Evolutionary conservation across 768 basidiomycete species (phyloP), one percentile per base, ranked within the genome.

Genomic region (Leccinellum rugosiceps): DNA sequence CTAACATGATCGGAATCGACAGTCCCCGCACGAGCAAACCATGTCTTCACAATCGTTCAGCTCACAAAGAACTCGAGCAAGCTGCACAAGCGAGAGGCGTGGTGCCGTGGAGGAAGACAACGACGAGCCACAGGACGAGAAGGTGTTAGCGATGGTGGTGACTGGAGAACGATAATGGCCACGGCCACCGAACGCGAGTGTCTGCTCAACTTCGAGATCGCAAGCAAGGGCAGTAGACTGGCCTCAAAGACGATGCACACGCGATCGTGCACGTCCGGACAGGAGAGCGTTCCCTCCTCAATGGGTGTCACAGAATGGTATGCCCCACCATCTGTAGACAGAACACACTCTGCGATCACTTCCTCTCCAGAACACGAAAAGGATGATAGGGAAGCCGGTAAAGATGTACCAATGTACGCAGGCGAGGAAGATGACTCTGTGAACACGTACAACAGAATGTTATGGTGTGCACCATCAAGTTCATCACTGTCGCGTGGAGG

Each of bases 381-480:
- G 6, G 10, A 31, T 8, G 28, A 6, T 43, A 43, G n/a, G 10
- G 19, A 43, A 11, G 10, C 19, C 3, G 10, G 41, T 19, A 11
- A 43, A 3, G 10, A 19, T 43, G 10, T 11, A 15, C 41, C 11
- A 11, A 19, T 19, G 8, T 19, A 10, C 41, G 11, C n/a, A 43
- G 41, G 2, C 10, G 41, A 43, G n/a, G 5, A 0, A 43, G 41
- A 43, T 1, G 61, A 43, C 1, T 1, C 43, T 25, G 63, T 3
- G 8, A 7, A 44, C 6, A 56, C 52, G 4, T 56, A 58, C 10
- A 66, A n/a, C 1, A 66, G 26, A 1, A 61, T 55, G 7, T 66
- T 57, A 9, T 31, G 41, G 7, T 65, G 56, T 1, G 25, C 3
- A 13, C 30, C 30, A 5, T 38, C 49, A 1, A 50, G 17, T 3